Percentiles rank a stretch among this genome's conserved stretches.
phyloP scores from a whole-genome alignment of 2,329 filamentous ascomycete species.

The Phaeoacremonium minimum region DNA sequence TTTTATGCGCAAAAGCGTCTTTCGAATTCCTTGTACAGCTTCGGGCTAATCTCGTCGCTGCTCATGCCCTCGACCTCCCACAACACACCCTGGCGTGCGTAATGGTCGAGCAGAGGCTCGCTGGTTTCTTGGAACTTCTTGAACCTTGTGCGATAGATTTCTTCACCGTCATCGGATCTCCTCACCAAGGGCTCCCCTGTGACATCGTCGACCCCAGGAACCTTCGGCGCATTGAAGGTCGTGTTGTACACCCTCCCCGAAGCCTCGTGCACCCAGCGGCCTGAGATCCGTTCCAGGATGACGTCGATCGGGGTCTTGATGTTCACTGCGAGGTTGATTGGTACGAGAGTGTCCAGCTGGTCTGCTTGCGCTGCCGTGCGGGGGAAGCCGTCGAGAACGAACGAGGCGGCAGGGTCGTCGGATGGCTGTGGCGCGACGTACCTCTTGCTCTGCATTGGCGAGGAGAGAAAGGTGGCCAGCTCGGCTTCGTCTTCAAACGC shows the following conservation, averaged over 20 bases:
- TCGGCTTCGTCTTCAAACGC: slow-evolving; percentile 24
- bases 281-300: slow-evolving; percentile 84
- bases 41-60: slow-evolving; percentile 93
- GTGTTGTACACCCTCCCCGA: slow-evolving; percentile 95
- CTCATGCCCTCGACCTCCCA: slow-evolving; percentile 84
- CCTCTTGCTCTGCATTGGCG: slow-evolving; percentile 30
- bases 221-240: slow-evolving; percentile 80
- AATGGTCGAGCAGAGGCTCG: slow-evolving; percentile 81
- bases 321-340: slow-evolving; percentile 92
- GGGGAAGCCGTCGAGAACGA: slow-evolving; percentile 94
- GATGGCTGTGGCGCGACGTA: slow-evolving; percentile 41
- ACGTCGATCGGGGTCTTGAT: slow-evolving; percentile 81
- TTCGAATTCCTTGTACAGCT: slow-evolving; percentile 79
- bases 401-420: slow-evolving; percentile 75
- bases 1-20: slow-evolving; percentile 56
- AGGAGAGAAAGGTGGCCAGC: slow-evolving; percentile 35
- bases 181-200: slow-evolving; percentile 84
- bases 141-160: slow-evolving; percentile 77
- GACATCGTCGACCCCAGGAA: slow-evolving; percentile 78
- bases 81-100: slow-evolving; percentile 76
- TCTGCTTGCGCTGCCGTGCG: slow-evolving; percentile 77
- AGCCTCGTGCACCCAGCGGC: slow-evolving; percentile 88
- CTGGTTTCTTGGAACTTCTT: slow-evolving; percentile 85
- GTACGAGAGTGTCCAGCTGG: slow-evolving; percentile 74
- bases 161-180: slow-evolving; percentile 79